Evolutionary conservation across 1,284 basidiomycete genomes (phyloP).

Genomic region (Chiua sp.): DNA sequence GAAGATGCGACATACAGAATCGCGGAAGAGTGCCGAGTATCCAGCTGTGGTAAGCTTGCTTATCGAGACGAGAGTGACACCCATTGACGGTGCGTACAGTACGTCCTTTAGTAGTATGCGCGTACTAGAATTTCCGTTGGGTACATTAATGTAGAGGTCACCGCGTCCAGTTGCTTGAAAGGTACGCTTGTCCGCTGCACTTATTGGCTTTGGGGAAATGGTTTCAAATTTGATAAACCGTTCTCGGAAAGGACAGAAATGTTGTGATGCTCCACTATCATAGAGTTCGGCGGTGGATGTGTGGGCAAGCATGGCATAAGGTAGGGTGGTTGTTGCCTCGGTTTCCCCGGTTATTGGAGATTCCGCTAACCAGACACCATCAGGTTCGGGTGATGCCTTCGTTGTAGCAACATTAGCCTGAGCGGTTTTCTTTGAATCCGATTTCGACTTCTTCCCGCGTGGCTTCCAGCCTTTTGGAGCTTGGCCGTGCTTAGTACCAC

Average conservation of each 20-base stretch:
- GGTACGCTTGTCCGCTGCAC: not conserved
- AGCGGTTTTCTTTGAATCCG: too few species aligned
- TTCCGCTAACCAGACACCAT: not conserved
- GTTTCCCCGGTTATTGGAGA: too few species aligned
- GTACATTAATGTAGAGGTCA: not conserved
- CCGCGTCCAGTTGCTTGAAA: not conserved
- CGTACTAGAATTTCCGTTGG: too few species aligned
- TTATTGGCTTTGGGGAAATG: not conserved
- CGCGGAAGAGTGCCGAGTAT: not conserved
- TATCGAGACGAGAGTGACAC: not conserved
- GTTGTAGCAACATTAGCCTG: not conserved
- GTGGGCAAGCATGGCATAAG: not conserved
- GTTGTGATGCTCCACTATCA: conserved; percentile 2
- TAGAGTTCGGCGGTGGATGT: not conserved
- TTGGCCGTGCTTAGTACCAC: too few species aligned
- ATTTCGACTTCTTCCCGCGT: too few species aligned
- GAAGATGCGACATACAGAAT: not conserved
- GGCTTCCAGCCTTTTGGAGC: too few species aligned
- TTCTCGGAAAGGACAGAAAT: not conserved
- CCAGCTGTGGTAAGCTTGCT: not conserved
- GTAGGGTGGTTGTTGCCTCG: too few species aligned
- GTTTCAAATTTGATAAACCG: not conserved
- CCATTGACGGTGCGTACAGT: not conserved
- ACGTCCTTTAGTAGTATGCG: too few species aligned
- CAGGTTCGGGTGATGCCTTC: not conserved